Conservation (phyloP, 2,329 filamentous ascomycete species). For the Cladosporium sp. region DNA sequence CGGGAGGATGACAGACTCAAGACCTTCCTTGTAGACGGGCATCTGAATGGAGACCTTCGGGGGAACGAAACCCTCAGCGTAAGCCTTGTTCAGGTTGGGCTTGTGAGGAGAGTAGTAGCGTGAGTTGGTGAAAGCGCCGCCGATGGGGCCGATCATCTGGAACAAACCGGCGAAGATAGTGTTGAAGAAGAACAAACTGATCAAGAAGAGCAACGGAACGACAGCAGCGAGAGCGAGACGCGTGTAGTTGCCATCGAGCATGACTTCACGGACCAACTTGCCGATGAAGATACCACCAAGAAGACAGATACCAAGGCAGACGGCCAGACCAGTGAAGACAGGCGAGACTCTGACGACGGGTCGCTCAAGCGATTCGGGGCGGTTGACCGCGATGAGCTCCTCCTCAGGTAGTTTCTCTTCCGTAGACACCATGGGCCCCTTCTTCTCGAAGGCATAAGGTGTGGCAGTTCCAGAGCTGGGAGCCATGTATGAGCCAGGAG, state of each 20-base stretch:
- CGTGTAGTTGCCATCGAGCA: conserved; percentile 52
- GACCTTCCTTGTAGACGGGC: conserved; percentile 84
- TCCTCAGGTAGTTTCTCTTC: background rate
- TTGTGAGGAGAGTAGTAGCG: conserved; percentile 72
- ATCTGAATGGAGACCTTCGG: conserved; percentile 77
- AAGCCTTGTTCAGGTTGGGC: conserved; percentile 34
- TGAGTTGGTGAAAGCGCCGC: conserved; percentile 59
- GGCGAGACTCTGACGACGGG: conserved; percentile 31
- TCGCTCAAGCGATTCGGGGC: conserved; percentile 6
- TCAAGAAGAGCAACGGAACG: conserved; percentile 56
- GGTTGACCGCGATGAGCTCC: background rate
- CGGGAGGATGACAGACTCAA: conserved; percentile 71
- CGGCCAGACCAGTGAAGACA: conserved; percentile 51
- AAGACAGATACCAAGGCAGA: conserved; percentile 53
- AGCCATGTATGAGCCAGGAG: background rate
- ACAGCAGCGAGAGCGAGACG: conserved; percentile 54
- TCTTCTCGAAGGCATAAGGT: conserved; percentile 8
- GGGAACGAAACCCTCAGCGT: conserved; percentile 43
- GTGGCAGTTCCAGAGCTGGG: conserved; percentile 6
- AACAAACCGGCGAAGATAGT: conserved; percentile 40
- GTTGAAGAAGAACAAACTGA: conserved; percentile 52
- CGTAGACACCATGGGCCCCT: background rate
- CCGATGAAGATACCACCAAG: conserved; percentile 55
- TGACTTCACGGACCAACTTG: conserved; percentile 53
- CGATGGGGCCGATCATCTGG: conserved; percentile 43